These are phyloP conservation scores for Spergularia marina DNA, from an alignment of 148 eudicot species.

Conservation along the genomic window DNA sequence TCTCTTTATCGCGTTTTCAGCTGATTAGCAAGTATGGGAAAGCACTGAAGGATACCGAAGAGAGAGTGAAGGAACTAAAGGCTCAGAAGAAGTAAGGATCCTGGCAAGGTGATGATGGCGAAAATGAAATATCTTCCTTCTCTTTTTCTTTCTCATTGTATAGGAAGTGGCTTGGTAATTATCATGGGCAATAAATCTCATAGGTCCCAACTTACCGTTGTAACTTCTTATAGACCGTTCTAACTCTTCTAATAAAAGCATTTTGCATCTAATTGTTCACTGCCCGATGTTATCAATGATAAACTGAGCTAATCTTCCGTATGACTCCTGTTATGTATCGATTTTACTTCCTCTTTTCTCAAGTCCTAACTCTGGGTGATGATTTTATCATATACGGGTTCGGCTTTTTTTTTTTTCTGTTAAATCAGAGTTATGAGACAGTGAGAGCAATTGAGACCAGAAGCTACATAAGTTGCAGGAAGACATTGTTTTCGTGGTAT, in stretches of 20 bases:
- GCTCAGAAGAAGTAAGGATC: slow-evolving; percentile 38
- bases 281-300: not conserved
- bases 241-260: not conserved
- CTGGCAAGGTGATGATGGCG: slow-evolving; percentile 28
- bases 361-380: not conserved
- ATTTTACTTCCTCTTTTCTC: not conserved
- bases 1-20: slow-evolving; percentile 27
- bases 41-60: slow-evolving; percentile 71
- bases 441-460: not conserved
- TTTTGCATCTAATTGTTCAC: not conserved
- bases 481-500: not conserved
- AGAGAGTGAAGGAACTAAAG: slow-evolving; percentile 63
- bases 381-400: not conserved
- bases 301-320: not conserved
- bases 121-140: slow-evolving; percentile 18
- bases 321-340: not conserved
- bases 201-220: not conserved
- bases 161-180: slow-evolving; percentile 8
- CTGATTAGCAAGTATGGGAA: slow-evolving; percentile 61
- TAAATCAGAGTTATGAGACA: not conserved
- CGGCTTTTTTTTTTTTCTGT: not conserved
- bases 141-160: not conserved
- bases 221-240: not conserved
- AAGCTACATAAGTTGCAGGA: not conserved
- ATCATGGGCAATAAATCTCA: not conserved